Evolutionary conservation across 805 yeast species (phyloP), one percentile per base, ranked within the genome.

Genomic region (Ogataea wickerhamii): DNA sequence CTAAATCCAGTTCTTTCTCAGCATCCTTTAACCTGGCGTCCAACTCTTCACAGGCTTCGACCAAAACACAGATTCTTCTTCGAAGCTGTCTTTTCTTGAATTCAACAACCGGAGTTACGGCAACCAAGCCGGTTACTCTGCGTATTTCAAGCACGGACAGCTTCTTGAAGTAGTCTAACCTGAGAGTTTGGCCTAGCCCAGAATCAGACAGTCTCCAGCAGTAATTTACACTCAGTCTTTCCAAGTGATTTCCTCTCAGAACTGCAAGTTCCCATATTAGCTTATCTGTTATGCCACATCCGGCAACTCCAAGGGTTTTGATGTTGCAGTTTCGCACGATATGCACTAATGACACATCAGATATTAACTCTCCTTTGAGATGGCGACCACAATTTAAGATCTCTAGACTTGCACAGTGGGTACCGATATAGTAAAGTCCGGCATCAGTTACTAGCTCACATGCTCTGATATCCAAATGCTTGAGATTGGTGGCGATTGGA

Each of bases 231-330:
- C 94, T 82, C 16, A 88, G 64, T 36, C 96, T 67, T 49, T 76
- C 78, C 3, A 89, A 52, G 4, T 64, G 51, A 1, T 56, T 51
- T 5, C 63, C 64, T 19, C 76, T 63, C 36, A 67, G 57, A 13
- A 73, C 58, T 0, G 88, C 87, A 23, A 89, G 61, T 51, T 83
- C 89, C 95, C 95, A 87, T 12, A 89, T 65, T 4, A 85, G 70
- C 29, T 77, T 70, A 63, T 89, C 96, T 6, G 85, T 76, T 14
- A 89, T 73, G 30, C 74, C 68, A 58, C 96, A 87, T 5, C 98
- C 98, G 0, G 97, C 96, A 16, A 87, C 64, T 0, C 97, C 97
- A 30, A 89, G 65, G 0, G 96, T 87, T 31, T 70, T 67, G 32
- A 82, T 68, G 16, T 63, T 56, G 38, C 87, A 80, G 49, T 74